Base-by-base conservation (phyloP, 78 protist genomes). In the Isochrysis galbana region DNA sequence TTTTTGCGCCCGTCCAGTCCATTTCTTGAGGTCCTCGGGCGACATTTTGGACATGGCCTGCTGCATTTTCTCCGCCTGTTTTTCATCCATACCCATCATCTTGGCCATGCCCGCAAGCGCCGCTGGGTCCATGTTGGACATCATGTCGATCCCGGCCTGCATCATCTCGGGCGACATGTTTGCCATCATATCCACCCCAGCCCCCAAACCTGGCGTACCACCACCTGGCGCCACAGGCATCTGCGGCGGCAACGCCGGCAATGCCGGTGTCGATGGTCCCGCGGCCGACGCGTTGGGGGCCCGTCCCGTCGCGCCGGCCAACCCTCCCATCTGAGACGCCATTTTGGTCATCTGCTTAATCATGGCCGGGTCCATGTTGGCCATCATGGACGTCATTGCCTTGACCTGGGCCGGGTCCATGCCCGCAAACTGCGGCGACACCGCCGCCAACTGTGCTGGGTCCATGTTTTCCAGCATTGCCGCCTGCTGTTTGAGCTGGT, bases 351-450 rank as follows among this genome's bases (percentile, higher is more conserved):
- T 61, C n/a, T 61, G 10, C 74, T 61, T 61, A 23, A 61, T 61
- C 74, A 32, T 61, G 29, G n/a, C 23, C 5, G 74, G 74, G 74
- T 61, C 74, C 74, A 61, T 61, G 74, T 61, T 61, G 74, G 74
- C 74, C 74, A 61, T 61, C 74, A 61, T 61, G 36, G 74, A 61
- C 74, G 74, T 26, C 74, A 61, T 61, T 10, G 74, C 74, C 74
- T 61, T 61, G 74, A 61, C 3, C 74, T 61, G 74, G 36, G 74
- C 74, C 74, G 74, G 74, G 74, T 61, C 74, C 74, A 61, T 61
- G n/a, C 74, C 74, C n/a, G n/a, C 74, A 7, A 61, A 21, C 74
- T 61, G 74, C 74, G 74, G 74, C 36, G 4, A 3, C 82, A 72
- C 36, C 29, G 82, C 4, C 45, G n/a, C 17, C 82, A 72, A 14